Percentiles rank a stretch among this genome's conserved stretches.
phyloP scores from a whole-genome alignment of 345 rosid genomes.

The Melaleuca quinquenervia region DNA sequence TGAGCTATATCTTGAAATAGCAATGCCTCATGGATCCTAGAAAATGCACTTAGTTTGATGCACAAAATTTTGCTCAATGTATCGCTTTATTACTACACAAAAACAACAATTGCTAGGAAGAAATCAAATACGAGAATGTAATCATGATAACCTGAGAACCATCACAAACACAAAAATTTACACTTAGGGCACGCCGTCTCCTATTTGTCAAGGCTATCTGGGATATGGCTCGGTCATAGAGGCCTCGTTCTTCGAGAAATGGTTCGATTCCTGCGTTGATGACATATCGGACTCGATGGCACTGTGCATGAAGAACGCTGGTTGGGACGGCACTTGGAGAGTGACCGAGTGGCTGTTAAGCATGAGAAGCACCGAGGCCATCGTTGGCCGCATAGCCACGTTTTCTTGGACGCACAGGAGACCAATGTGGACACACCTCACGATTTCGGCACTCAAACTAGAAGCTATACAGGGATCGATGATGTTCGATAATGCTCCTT shows the following conservation, averaged over 20 bases:
- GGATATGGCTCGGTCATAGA: neutral
- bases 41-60: too few relatives aligned
- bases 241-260: neutral
- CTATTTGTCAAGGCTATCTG: neutral
- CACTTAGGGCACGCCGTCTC: neutral
- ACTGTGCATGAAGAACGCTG: conserved; percentile 21
- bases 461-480: conserved; percentile 25
- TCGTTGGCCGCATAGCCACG: conserved; percentile 27
- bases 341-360: conserved; percentile 29
- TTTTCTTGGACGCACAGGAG: conserved; percentile 49
- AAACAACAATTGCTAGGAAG: neutral
- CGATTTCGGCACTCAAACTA: conserved; percentile 17
- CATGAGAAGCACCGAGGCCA: conserved; percentile 36
- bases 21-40: too few relatives aligned
- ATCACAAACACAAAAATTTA: neutral
- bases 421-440: conserved; percentile 46
- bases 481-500: conserved; percentile 14
- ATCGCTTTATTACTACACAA: too few relatives aligned
- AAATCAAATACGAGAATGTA: neutral
- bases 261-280: neutral
- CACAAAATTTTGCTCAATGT: too few relatives aligned
- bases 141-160: too few relatives aligned
- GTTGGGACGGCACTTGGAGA: conserved; percentile 25
- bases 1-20: too few relatives aligned
- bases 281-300: neutral